Evolutionary conservation across 2,329 filamentous ascomycete species (phyloP).

Genomic region (Lachnellula occidentalis): DNA sequence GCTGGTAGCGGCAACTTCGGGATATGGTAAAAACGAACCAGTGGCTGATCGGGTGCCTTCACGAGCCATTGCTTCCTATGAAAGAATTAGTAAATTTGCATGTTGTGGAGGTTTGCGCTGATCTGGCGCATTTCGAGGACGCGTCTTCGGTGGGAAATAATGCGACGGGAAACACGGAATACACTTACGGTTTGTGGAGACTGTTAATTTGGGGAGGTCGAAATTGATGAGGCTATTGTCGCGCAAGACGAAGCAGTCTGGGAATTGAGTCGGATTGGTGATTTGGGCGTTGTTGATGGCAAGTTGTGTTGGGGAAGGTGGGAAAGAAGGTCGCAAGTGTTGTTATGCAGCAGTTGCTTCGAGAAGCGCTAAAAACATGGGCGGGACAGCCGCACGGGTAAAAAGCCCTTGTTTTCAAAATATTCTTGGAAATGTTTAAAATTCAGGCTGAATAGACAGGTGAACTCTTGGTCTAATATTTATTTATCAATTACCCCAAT

Average conservation of each 20-base stretch:
- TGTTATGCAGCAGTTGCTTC: slow-evolving; percentile 19
- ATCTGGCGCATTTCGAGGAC: slow-evolving; percentile 23
- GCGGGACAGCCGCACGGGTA: slow-evolving; percentile 17
- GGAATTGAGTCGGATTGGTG: slow-evolving; percentile 8
- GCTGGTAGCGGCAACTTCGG: slow-evolving; percentile 10
- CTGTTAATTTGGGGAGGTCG: not conserved
- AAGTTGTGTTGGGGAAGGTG: slow-evolving; percentile 12
- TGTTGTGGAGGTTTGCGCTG: slow-evolving; percentile 20
- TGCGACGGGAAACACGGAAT: slow-evolving; percentile 18
- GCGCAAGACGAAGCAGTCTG: slow-evolving; percentile 7
- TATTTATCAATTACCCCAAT: not conserved
- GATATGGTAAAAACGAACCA: slow-evolving; percentile 21
- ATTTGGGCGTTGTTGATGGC: slow-evolving; percentile 18
- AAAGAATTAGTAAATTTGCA: slow-evolving; percentile 18
- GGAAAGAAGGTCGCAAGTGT: slow-evolving; percentile 14
- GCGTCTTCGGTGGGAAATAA: slow-evolving; percentile 17
- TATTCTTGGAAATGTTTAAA: slow-evolving; percentile 2
- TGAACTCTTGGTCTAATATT: not conserved
- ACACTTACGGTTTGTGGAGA: slow-evolving; percentile 21
- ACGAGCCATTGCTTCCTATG: slow-evolving; percentile 27
- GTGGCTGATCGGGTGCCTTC: slow-evolving; percentile 28
- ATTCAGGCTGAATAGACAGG: not conserved
- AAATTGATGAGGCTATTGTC: slow-evolving; percentile 8
- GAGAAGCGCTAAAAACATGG: slow-evolving; percentile 12
- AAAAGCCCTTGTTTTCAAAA: slow-evolving; percentile 13